phyloP scores from a whole-genome alignment of 1,139 yeast genomes.

The Petasospora rhodanensis region DNA sequence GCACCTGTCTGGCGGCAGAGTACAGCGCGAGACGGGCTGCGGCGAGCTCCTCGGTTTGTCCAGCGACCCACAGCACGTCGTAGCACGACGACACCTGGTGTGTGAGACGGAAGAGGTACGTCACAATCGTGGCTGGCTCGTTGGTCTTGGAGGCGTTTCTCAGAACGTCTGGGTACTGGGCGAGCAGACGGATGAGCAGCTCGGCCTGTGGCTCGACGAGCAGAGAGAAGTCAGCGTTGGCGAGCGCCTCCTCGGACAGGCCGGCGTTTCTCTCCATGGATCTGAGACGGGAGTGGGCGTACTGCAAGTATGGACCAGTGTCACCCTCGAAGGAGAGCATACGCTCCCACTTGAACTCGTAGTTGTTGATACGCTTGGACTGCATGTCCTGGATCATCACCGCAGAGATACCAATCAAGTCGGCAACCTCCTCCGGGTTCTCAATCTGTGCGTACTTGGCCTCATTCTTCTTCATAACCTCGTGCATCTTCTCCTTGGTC shows the following conservation, averaged over 20 bases:
- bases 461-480: conserved; percentile 92
- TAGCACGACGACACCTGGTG: conserved; percentile 95
- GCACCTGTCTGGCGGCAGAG: conserved; percentile 84
- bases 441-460: conserved; percentile 90
- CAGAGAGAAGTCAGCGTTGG: conserved; percentile 63
- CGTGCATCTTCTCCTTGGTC: conserved; percentile 94
- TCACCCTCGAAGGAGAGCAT: conserved; percentile 99
- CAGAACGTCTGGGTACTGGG: conserved; percentile 90
- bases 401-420: conserved; percentile 92
- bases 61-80: conserved; percentile 96
- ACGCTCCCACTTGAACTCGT: conserved; percentile 97
- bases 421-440: conserved; percentile 94
- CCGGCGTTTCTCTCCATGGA: conserved; percentile 88
- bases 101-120: conserved; percentile 86
- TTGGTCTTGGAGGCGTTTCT: conserved; percentile 78
- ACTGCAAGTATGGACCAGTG: conserved; percentile 98
- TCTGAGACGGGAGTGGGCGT: conserved; percentile 95
- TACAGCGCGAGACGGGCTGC: conserved; percentile 91
- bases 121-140: conserved; percentile 94
- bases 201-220: conserved; percentile 75
- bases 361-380: conserved; percentile 93
- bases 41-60: conserved; percentile 86
- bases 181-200: conserved; percentile 69
- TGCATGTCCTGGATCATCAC: conserved; percentile 99
- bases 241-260: conserved; percentile 37